Evolutionary conservation across 257 asterid species (phyloP), one percentile per base, ranked within the genome.

Genomic region (Plantago major): DNA sequence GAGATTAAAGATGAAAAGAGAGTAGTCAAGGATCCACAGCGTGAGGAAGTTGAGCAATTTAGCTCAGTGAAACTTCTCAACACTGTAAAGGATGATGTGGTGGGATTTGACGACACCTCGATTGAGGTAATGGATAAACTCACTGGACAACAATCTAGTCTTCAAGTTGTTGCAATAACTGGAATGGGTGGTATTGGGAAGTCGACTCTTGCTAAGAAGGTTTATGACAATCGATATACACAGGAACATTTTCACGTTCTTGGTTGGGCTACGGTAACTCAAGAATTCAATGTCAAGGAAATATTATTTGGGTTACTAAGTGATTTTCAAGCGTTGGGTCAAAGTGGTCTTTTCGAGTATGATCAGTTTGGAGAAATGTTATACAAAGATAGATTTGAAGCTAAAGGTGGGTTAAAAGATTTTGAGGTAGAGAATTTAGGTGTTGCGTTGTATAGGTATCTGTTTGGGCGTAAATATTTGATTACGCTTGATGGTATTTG

Each of bases 241-340:
- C 40, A n/a, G 54, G 26, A 48, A 15, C 18, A 48, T 19, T 48
- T 48, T 48, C 26, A 48, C 4, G 18, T 48, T 48, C 18, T 17
- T 48, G 54, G 54, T 48, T 48, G 54, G 54, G 9, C 18, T n/a
- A 48, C 54, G 9, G 18, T 48, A 48, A n/a, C 54, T 48, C 54
- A 48, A n/a, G 54, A 48, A n/a, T 48, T n/a, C 18, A 13, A 48
- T 48, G 9, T 48, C 26, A 17, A 19, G 18, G 54, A 48, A n/a
- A 48, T 48, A 19, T 48, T 48, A 19, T 16, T 48, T 2, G 54
- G 18, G 9, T 18, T 48, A 48, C 54, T n/a, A n/a, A 48, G 16
- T 16, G 26, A 19, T n/a, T 17, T 48, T 48, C 54, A 33, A 33
- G 40, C 54, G 4, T n/a, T n/a, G 8, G 54, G 18, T n/a, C 22